These are phyloP conservation scores for Vigna reflexopilosa DNA, from an alignment of 306 rosid genomes.

Conservation along the genomic window DNA sequence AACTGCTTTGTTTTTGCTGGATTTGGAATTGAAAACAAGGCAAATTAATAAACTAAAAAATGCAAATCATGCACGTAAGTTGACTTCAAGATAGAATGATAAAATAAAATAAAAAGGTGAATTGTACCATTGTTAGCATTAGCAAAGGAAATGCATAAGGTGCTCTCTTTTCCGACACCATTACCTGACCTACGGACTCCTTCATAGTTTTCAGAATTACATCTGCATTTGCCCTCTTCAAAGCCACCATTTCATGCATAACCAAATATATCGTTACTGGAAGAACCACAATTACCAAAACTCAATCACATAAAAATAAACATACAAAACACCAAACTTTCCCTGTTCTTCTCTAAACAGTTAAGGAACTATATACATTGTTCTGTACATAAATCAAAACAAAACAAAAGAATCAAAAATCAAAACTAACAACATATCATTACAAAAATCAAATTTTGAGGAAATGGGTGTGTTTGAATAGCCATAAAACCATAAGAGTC, in stretches of 20 bases:
- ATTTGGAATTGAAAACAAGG: not conserved
- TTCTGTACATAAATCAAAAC: not conserved
- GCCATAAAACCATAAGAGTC: not conserved
- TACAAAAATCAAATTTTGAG: not conserved
- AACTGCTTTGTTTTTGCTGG: not conserved
- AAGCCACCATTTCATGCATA: slow-evolving; percentile 64
- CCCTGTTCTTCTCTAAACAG: not conserved
- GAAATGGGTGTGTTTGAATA: not conserved
- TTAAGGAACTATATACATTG: not conserved
- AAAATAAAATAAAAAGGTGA: not conserved
- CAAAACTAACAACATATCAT: not conserved
- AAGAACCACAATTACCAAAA: not conserved
- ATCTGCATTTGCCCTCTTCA: slow-evolving; percentile 81
- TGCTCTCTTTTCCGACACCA: slow-evolving; percentile 70
- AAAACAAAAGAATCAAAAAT: not conserved
- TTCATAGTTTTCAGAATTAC: slow-evolving; percentile 78
- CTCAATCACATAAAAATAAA: not conserved
- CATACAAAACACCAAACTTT: not conserved
- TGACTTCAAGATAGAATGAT: not conserved
- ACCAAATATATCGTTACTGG: not conserved
- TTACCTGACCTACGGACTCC: slow-evolving; percentile 75
- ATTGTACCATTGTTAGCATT: not conserved
- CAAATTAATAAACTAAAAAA: too few species aligned
- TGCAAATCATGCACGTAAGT: too few species aligned
- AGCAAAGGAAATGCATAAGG: not conserved